Evolutionary conservation across 2,329 filamentous ascomycete genomes (phyloP), one percentile per base, ranked within the genome.

Genomic region (Hypomyces rosellus): DNA sequence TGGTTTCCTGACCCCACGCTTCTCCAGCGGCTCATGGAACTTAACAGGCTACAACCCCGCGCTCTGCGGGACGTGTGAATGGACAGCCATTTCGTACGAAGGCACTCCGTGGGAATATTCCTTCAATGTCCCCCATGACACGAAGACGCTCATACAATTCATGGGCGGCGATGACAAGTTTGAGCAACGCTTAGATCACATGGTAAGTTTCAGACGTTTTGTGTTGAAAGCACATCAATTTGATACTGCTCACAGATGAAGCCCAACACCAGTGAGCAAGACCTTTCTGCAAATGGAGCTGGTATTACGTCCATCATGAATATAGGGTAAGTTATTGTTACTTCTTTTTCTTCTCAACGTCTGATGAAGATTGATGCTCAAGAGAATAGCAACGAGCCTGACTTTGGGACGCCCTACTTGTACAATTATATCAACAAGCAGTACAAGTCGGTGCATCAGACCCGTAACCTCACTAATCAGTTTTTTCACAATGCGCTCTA

Each of bases 81-180:
- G 25, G 25, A 30, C 25, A 30, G 25, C 25, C 25, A 30, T 30
- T 30, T 30, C 49, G 7, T 47, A 44, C 1, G 49, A 51, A 48
- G 49, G 49, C 16, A 34, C 42, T 9, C 49, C 45, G 12, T 51
- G 49, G 49, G 76, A 79, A 46, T 84, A 84, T 64, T 75, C 71
- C 34, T 79, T 79, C 65, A 77, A 74, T 5, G 73, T 77, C 4
- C 74, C 80, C 1, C 80, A 83, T 57, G 81, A 85, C 58, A 74
- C 82, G 65, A 63, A 69, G 36, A 69, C 71, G 2, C 59, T 82
- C 51, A 76, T 84, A 46, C 54, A 69, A 1, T 61, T 72, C 13
- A 73, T 76, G 63, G 80, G 81, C 3, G 81, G 81, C 0, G 55
- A 67, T 0, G 59, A 65, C 0, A 70, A 64, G 1, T 80, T 82